phyloP scores from a whole-genome alignment of 106 monocot genomes.

The Dendrobium catenatum region DNA sequence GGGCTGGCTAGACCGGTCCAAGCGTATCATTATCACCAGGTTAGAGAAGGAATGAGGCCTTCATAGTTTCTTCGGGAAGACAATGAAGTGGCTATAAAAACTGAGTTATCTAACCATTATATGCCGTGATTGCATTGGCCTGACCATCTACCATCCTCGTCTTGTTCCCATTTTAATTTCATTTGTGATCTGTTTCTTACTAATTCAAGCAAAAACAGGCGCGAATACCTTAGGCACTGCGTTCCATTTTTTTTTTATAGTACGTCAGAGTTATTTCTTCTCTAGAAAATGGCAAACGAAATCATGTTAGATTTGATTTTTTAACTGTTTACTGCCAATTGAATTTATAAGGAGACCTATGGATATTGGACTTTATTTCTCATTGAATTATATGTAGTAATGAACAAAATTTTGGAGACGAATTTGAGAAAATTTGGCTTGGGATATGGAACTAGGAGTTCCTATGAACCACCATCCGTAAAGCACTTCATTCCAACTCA shows the following conservation, averaged over 20 bases:
- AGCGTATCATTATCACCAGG: no score
- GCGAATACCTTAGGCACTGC: background rate
- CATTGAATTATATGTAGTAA: background rate
- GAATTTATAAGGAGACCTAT: background rate
- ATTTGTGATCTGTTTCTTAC: background rate
- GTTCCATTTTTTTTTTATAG: background rate
- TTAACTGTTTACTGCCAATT: background rate
- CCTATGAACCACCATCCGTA: background rate
- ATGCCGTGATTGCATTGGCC: no score
- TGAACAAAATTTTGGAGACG: background rate
- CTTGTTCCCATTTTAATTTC: background rate
- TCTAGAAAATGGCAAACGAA: background rate
- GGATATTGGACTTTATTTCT: background rate
- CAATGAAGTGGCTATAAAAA: no score
- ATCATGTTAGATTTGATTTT: background rate
- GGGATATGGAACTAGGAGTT: background rate
- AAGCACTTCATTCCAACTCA: background rate
- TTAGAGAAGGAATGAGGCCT: no score
- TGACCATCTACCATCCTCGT: background rate
- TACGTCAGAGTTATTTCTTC: background rate
- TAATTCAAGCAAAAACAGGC: background rate
- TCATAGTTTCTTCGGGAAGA: no score
- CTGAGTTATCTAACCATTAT: no score
- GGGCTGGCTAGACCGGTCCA: no score
- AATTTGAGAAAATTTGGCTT: background rate